Evolutionary conservation across 2,329 filamentous ascomycete species (phyloP).

Genomic region (Ophiostoma fasciatum): DNA sequence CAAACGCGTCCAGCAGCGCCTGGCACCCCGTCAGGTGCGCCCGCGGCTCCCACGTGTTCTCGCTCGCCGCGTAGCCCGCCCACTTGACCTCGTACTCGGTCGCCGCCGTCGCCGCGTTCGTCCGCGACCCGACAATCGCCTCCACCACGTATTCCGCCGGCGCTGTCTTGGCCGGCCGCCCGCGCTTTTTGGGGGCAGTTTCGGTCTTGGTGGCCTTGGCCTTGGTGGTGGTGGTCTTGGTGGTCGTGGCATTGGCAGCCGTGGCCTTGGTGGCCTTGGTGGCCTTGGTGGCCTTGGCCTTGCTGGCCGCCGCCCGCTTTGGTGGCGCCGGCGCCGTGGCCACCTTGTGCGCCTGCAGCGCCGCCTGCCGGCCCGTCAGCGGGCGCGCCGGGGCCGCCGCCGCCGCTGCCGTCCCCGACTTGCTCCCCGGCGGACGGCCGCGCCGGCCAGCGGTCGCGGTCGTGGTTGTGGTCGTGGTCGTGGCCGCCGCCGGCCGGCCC

Average conservation of each 20-base stretch:
- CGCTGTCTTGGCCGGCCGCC: conserved; percentile 6
- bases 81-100: conserved; percentile 37
- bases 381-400: neutral
- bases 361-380: conserved; percentile 5
- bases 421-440: conserved; percentile 6
- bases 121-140: conserved; percentile 25
- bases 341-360: conserved; percentile 3
- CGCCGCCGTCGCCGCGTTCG: conserved; percentile 23
- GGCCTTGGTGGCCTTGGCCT: too few relatives aligned
- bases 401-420: neutral
- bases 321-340: conserved; percentile 2
- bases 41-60: conserved; percentile 41
- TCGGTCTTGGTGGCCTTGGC: neutral
- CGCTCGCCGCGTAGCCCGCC: conserved; percentile 27
- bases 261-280: too few relatives aligned
- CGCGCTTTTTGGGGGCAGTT: neutral
- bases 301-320: neutral
- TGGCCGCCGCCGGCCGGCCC: too few relatives aligned
- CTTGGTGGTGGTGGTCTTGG: neutral
- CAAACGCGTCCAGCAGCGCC: conserved; percentile 22
- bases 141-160: conserved; percentile 31
- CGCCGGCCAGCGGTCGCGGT: conserved; percentile 1
- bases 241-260: too few relatives aligned
- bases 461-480: too few relatives aligned
- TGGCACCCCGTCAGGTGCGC: conserved; percentile 26